These are phyloP conservation scores for Adiantum capillusveneris DNA, from an alignment of 75 land plant species.

Conservation along the genomic window DNA sequence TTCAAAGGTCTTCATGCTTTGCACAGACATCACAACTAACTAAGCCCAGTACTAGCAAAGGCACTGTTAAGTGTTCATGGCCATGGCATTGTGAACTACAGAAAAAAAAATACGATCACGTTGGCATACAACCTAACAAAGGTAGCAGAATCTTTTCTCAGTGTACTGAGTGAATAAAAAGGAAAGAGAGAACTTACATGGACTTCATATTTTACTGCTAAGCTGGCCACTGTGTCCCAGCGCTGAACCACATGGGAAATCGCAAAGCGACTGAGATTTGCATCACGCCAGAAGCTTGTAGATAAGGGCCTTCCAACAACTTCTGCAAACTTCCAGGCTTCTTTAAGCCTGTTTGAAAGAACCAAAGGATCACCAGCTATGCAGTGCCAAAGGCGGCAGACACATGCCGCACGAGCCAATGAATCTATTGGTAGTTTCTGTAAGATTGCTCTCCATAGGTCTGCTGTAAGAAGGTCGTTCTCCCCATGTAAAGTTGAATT, in stretches of 20 bases:
- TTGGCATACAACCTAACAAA: no score
- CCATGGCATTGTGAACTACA: no score
- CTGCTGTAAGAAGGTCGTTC: constrained; percentile 11
- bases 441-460: constrained; percentile 54
- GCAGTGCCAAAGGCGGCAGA: constrained; percentile 64
- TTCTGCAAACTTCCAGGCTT: constrained; percentile 63
- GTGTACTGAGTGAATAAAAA: no score
- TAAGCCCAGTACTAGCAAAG: no score
- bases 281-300: constrained; percentile 57
- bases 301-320: constrained; percentile 63
- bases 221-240: constrained; percentile 65
- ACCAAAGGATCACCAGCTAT: constrained; percentile 59
- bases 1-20: no score
- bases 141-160: no score
- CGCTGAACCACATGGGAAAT: constrained; percentile 61
- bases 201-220: constrained; percentile 79
- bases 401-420: constrained; percentile 75
- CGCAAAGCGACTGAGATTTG: constrained; percentile 50
- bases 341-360: constrained; percentile 35
- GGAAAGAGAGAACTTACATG: constrained; percentile 40
- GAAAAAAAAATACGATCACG: no score
- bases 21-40: no score
- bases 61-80: no score
- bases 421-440: constrained; percentile 45
- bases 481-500: no score